phyloP scores from a whole-genome alignment of 345 rosid species.

The Turritis glabra region DNA sequence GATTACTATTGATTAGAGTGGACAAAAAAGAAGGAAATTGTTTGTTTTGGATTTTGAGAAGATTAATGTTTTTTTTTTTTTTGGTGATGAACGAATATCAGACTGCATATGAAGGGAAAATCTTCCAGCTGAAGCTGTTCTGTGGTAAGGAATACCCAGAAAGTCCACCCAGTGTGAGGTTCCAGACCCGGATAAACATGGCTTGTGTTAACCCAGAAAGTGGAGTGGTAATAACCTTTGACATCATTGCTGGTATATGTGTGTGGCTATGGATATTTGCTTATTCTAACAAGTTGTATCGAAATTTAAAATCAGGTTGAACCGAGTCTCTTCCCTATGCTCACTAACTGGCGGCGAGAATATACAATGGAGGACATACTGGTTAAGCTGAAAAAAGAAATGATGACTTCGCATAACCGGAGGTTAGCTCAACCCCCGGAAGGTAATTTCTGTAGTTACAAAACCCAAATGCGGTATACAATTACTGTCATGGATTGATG shows the following conservation, averaged over 20 bases:
- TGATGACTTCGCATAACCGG: conserved; percentile 69
- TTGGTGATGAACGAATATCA: conserved; percentile 25
- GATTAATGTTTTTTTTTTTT: conserved; percentile 30
- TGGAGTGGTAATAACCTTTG: conserved; percentile 67
- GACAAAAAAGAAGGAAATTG: not conserved
- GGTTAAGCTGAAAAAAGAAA: conserved; percentile 72
- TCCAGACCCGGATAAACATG: conserved; percentile 90
- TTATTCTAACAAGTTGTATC: not conserved
- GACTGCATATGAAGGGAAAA: conserved; percentile 95
- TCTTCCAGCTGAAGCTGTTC: conserved; percentile 93
- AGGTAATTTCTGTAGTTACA: conserved; percentile 38
- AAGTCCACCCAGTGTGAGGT: conserved; percentile 88
- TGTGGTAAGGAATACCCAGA: conserved; percentile 96
- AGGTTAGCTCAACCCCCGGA: conserved; percentile 77
- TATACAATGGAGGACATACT: conserved; percentile 78
- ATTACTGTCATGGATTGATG: not conserved
- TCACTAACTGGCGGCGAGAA: conserved; percentile 71
- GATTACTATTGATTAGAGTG: not conserved
- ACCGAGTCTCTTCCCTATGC: conserved; percentile 70
- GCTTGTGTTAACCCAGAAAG: conserved; percentile 91
- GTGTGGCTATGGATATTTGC: not conserved
- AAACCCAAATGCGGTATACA: not conserved
- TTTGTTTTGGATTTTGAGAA: not conserved
- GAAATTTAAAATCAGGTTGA: conserved; percentile 52
- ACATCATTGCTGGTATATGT: not conserved